These are phyloP conservation scores for Mycosphaerelloides madeirae DNA, from an alignment of 2,329 filamentous ascomycete species.

Conservation along the genomic window DNA sequence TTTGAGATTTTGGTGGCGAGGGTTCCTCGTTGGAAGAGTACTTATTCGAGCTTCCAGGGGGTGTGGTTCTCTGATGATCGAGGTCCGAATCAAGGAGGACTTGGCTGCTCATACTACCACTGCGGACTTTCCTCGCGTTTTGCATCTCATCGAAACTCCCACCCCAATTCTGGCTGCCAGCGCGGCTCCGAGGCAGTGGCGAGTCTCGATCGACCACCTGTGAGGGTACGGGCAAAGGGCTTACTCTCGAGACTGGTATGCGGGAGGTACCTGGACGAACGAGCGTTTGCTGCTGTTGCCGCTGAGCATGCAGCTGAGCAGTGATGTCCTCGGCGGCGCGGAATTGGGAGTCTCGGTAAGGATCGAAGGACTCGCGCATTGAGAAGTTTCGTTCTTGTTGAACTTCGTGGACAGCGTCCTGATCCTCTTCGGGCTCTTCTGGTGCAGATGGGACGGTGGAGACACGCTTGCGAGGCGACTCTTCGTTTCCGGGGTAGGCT, in stretches of 20 bases:
- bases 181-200: slow-evolving; percentile 57
- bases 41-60: slow-evolving; percentile 32
- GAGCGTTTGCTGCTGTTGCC: slow-evolving; percentile 43
- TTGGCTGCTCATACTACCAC: slow-evolving; percentile 58
- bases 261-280: slow-evolving; percentile 58
- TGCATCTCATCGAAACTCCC: slow-evolving; percentile 46
- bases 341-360: slow-evolving; percentile 62
- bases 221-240: slow-evolving; percentile 68
- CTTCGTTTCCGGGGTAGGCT: slow-evolving; percentile 18
- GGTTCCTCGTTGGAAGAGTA: slow-evolving; percentile 19
- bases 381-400: slow-evolving; percentile 27
- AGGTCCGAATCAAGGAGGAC: slow-evolving; percentile 47
- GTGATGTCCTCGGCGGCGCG: slow-evolving; percentile 74
- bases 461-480: slow-evolving; percentile 21
- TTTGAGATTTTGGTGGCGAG: slow-evolving; percentile 38
- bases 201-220: slow-evolving; percentile 71
- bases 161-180: slow-evolving; percentile 53
- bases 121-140: slow-evolving; percentile 55
- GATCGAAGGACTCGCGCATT: slow-evolving; percentile 39
- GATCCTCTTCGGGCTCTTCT: slow-evolving; percentile 29
- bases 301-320: slow-evolving; percentile 35
- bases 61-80: slow-evolving; percentile 32
- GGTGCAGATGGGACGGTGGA: slow-evolving; percentile 35
- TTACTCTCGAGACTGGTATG: slow-evolving; percentile 80
- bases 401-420: background rate